These are phyloP conservation scores for Breynia disticha DNA, from an alignment of 441 rosid genomes.

Conservation along the genomic window DNA sequence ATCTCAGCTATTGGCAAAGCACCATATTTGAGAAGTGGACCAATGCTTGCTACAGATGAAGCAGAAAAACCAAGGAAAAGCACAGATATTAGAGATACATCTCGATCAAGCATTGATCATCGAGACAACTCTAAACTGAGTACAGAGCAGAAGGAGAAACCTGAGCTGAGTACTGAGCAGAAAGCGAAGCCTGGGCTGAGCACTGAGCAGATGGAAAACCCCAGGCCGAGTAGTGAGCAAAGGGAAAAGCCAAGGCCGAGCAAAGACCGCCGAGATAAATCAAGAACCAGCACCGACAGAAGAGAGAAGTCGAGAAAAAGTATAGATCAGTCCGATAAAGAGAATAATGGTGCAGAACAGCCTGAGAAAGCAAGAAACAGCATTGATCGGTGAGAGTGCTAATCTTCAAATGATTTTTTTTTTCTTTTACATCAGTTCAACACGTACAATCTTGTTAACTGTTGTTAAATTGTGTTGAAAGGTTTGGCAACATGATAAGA, in stretches of 20 bases:
- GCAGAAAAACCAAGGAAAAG: constrained; percentile 45
- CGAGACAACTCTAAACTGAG: constrained; percentile 43
- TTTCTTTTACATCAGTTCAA: neutral
- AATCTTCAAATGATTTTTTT: too few relatives aligned
- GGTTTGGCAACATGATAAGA: constrained; percentile 78
- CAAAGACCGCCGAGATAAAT: constrained; percentile 46
- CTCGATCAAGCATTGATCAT: constrained; percentile 34
- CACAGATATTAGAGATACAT: constrained; percentile 51
- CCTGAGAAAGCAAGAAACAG: constrained; percentile 64
- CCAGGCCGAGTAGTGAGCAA: constrained; percentile 34
- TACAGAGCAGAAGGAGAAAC: constrained; percentile 45
- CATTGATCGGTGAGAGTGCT: constrained; percentile 48
- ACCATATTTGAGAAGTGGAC: constrained; percentile 24
- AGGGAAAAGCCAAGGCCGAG: constrained; percentile 49
- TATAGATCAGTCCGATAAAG: constrained; percentile 30
- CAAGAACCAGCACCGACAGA: constrained; percentile 41
- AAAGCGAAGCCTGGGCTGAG: constrained; percentile 43
- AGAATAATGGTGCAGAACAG: constrained; percentile 23
- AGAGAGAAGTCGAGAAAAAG: constrained; percentile 43
- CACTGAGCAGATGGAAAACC: constrained; percentile 44
- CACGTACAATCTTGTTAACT: neutral
- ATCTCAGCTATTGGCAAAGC: constrained; percentile 63
- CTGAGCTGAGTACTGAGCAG: constrained; percentile 26
- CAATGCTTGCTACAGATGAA: constrained; percentile 27
- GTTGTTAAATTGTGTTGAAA: constrained; percentile 23